A percentile compares a stretch with the other conserved stretches of the same genome.
Conservation (phyloP, 306 rosid species). For the Geum urbanum region DNA sequence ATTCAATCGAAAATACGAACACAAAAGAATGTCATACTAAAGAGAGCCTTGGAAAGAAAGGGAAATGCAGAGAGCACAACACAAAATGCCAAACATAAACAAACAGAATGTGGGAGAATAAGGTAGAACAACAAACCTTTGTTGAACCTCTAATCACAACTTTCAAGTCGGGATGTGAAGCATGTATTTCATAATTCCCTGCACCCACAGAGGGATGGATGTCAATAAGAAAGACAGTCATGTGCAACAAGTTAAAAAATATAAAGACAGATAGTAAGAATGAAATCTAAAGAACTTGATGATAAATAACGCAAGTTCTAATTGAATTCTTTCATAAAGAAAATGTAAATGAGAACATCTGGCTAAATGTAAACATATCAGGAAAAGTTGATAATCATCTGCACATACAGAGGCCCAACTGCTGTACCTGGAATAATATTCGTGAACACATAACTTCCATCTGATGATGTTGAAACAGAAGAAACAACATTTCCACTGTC, state of each 20-base stretch:
- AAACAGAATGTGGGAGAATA: constrained; percentile 16
- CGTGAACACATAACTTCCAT: constrained; percentile 72
- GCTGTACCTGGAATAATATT: constrained; percentile 80
- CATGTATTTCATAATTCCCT: constrained; percentile 78
- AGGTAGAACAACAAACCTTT: constrained; percentile 49
- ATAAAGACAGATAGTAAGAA: neutral
- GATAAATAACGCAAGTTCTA: neutral
- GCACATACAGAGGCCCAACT: neutral
- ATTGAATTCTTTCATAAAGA: neutral
- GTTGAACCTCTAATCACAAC: constrained; percentile 73
- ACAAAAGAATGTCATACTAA: too few species aligned
- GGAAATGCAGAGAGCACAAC: constrained; percentile 3
- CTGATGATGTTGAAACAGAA: constrained; percentile 61
- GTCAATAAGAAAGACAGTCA: constrained; percentile 8
- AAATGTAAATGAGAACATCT: neutral
- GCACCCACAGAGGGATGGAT: constrained; percentile 29
- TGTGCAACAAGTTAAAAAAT: constrained; percentile 3
- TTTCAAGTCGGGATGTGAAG: constrained; percentile 73
- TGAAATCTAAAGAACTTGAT: neutral
- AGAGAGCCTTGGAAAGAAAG: constrained; percentile 2
- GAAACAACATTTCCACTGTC: constrained; percentile 58
- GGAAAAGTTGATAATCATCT: neutral
- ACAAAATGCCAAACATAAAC: constrained; percentile 15
- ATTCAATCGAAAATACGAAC: too few species aligned
- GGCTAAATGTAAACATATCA: neutral